These are phyloP conservation scores for Paspalum notatum DNA, from an alignment of 176 grass and related monocot species.

Conservation along the genomic window DNA sequence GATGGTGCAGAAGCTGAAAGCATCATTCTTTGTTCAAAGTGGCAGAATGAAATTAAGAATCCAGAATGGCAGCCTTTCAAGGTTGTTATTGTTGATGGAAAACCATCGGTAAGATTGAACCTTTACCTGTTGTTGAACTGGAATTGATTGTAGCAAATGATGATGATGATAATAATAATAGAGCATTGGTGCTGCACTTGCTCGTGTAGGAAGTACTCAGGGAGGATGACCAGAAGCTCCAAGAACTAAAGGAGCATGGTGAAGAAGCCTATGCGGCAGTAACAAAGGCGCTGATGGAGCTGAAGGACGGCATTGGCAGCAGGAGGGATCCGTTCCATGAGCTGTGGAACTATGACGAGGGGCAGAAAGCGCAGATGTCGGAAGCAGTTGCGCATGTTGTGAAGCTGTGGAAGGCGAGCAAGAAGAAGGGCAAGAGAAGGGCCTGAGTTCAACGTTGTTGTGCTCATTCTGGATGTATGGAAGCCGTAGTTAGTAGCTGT, in stretches of 20 bases:
- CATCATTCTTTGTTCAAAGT: constrained; percentile 48
- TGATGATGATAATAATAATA: too few relatives aligned
- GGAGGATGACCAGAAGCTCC: constrained; percentile 62
- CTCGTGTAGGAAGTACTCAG: constrained; percentile 55
- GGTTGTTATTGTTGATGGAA: constrained; percentile 40
- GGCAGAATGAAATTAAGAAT: constrained; percentile 74
- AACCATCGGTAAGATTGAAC: constrained; percentile 43
- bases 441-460: constrained; percentile 27
- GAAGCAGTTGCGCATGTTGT: constrained; percentile 50
- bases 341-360: constrained; percentile 63
- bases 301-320: constrained; percentile 34
- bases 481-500: neutral
- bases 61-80: constrained; percentile 70
- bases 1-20: constrained; percentile 43
- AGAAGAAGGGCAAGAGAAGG: constrained; percentile 11
- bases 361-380: constrained; percentile 40
- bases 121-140: neutral
- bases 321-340: constrained; percentile 43
- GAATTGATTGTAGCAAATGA: neutral
- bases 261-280: constrained; percentile 59
- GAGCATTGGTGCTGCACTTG: constrained; percentile 5
- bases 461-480: neutral
- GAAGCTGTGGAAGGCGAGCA: constrained; percentile 33
- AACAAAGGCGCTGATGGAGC: constrained; percentile 49
- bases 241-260: constrained; percentile 46